A percentile compares a stretch with the other conserved stretches of the same genome.
These are phyloP conservation scores for Craterostigma plantagineum DNA, from an alignment of 257 asterid genomes.

Conservation along the genomic window DNA sequence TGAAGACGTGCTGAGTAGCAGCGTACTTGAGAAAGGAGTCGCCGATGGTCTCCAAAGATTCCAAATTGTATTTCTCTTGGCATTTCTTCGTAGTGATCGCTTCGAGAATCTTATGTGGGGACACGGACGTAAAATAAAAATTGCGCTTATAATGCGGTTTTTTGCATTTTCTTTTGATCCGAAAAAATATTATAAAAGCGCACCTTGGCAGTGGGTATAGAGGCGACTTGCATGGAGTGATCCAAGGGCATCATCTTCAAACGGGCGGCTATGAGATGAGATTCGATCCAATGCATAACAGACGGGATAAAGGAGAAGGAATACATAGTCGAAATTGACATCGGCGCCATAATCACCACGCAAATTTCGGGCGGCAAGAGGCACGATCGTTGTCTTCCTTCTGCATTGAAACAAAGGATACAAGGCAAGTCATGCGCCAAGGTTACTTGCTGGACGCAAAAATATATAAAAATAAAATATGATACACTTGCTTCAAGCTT, in stretches of 20 bases:
- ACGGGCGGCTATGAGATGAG: constrained; percentile 47
- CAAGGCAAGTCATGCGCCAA: too few relatives aligned
- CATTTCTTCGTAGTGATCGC: constrained; percentile 71
- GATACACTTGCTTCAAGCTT: too few relatives aligned
- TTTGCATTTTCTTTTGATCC: too few relatives aligned
- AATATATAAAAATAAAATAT: too few relatives aligned
- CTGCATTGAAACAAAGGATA: constrained; percentile 18
- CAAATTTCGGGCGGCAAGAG: constrained; percentile 86
- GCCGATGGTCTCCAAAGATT: constrained; percentile 81
- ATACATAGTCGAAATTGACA: constrained; percentile 33
- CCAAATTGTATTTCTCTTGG: constrained; percentile 52
- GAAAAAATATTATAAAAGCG: too few relatives aligned
- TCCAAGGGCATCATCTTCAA: constrained; percentile 31
- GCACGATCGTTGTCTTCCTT: constrained; percentile 18
- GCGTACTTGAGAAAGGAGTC: constrained; percentile 79
- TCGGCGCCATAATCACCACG: constrained; percentile 42
- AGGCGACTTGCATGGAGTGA: constrained; percentile 25
- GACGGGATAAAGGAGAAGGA: constrained; percentile 56
- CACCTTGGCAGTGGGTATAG: constrained; percentile 32
- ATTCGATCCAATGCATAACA: constrained; percentile 69
- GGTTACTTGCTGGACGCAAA: too few relatives aligned
- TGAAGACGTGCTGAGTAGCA: constrained; percentile 47
- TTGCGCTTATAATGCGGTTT: too few relatives aligned
- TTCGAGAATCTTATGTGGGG: constrained; percentile 50
- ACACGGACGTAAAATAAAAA: too few relatives aligned